A percentile compares a stretch with the other conserved stretches of the same genome.
Evolutionary conservation across 768 basidiomycete species (phyloP).

Genomic region (Lenzites betulinus): DNA sequence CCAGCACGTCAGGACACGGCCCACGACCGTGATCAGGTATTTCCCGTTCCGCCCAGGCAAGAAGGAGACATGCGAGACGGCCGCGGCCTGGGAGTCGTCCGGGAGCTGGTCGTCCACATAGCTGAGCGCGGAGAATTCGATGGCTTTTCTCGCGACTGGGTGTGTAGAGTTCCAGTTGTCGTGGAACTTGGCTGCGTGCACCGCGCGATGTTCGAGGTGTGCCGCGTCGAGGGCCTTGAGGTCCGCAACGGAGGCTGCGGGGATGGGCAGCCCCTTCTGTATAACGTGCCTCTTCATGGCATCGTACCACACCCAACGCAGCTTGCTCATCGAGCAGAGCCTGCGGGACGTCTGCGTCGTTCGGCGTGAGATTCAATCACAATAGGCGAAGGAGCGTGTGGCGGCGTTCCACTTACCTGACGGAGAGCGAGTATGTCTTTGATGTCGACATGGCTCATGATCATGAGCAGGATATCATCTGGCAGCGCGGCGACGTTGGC

Average conservation of each 20-base stretch:
- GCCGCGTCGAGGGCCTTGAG: slow-evolving; percentile 33
- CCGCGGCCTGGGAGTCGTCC: slow-evolving; percentile 14
- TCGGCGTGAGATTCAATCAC: background rate
- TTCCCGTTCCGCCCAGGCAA: slow-evolving; percentile 34
- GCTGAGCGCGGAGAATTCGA: slow-evolving; percentile 30
- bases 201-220: slow-evolving; percentile 37
- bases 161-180: slow-evolving; percentile 36
- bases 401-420: slow-evolving; percentile 30
- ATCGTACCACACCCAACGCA: slow-evolving; percentile 41
- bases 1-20: slow-evolving; percentile 35
- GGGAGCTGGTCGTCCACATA: slow-evolving; percentile 16
- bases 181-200: slow-evolving; percentile 38
- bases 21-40: slow-evolving; percentile 33
- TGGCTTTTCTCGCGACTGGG: slow-evolving; percentile 24
- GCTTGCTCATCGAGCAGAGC: slow-evolving; percentile 33
- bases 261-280: slow-evolving; percentile 35
- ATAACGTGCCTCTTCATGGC: slow-evolving; percentile 37
- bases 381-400: slow-evolving; percentile 1
- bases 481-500: slow-evolving; percentile 30
- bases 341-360: slow-evolving; percentile 32
- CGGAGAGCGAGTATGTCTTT: slow-evolving; percentile 35
- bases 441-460: slow-evolving; percentile 34
- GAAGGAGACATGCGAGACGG: slow-evolving; percentile 34
- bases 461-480: slow-evolving; percentile 37
- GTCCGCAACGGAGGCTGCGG: slow-evolving; percentile 30